Conservation (phyloP, 371 early-diverging fungal genomes). For the Zopfochytrium polystomum region DNA sequence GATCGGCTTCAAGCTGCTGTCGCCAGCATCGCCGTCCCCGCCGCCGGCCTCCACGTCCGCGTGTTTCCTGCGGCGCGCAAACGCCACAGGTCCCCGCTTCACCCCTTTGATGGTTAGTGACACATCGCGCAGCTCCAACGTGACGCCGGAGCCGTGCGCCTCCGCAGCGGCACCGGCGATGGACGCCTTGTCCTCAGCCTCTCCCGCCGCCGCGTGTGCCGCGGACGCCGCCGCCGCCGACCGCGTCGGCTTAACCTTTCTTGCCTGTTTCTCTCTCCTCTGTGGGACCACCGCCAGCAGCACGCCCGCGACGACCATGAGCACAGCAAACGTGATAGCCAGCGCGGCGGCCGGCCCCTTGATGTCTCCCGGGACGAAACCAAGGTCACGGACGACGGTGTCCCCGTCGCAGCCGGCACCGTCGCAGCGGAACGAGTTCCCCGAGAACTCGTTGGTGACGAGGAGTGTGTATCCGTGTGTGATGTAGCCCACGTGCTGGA, state of each 20-base stretch:
- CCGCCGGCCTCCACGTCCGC: no score
- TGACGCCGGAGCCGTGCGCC: no score
- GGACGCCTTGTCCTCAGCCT: conserved; percentile 9
- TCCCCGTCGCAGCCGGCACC: conserved; percentile 31
- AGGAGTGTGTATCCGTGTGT: conserved; percentile 31
- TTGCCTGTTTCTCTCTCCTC: conserved; percentile 1
- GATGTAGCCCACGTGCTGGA: conserved; percentile 24
- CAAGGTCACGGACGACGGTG: conserved; percentile 18
- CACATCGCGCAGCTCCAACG: conserved; percentile 11
- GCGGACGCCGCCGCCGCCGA: no score
- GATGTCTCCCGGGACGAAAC: conserved; percentile 4
- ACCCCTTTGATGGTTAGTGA: neutral
- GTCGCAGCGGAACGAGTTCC: conserved; percentile 32
- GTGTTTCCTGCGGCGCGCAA: no score
- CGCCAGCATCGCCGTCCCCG: no score
- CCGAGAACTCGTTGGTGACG: conserved; percentile 41
- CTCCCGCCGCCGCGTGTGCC: neutral
- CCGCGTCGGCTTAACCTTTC: no score
- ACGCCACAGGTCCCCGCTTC: no score
- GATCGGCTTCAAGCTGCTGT: conserved; percentile 24
- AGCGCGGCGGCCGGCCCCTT: conserved; percentile 9
- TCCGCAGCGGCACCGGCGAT: conserved; percentile 20
- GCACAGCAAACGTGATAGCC: neutral
- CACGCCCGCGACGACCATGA: neutral
- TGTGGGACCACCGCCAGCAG: conserved; percentile 6